phyloP scores from a whole-genome alignment of 106 monocot species.

The Platanthera zijinensis region DNA sequence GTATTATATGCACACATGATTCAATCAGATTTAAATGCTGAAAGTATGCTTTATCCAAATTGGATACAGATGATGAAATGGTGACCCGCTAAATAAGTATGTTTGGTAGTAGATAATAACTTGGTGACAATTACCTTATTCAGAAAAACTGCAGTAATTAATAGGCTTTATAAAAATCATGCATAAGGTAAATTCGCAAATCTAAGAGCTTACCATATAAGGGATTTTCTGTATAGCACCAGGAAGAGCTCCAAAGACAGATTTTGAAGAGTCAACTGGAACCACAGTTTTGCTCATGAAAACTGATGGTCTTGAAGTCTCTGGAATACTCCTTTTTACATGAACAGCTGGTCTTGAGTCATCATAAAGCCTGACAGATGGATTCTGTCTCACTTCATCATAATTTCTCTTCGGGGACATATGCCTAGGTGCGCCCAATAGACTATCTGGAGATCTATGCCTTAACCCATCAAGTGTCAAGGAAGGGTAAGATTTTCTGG shows the following conservation, averaged over 20 bases:
- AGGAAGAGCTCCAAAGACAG: slow-evolving; percentile 27
- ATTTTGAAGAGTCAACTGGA: slow-evolving; percentile 33
- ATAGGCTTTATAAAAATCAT: background rate
- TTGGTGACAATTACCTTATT: background rate
- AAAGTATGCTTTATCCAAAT: background rate
- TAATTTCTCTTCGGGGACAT: slow-evolving; percentile 37
- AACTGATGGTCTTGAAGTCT: slow-evolving; percentile 29
- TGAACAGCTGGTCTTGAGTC: slow-evolving; percentile 19
- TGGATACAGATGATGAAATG: background rate
- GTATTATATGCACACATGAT: background rate
- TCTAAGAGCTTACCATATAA: slow-evolving; percentile 26
- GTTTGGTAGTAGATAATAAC: background rate
- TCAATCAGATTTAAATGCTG: background rate
- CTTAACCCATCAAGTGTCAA: slow-evolving; percentile 28
- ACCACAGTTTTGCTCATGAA: slow-evolving; percentile 24
- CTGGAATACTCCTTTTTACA: slow-evolving; percentile 25
- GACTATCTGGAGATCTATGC: slow-evolving; percentile 56
- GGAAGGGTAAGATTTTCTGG: slow-evolving; percentile 37
- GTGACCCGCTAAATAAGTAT: background rate
- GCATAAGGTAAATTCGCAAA: background rate
- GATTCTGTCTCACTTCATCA: slow-evolving; percentile 17
- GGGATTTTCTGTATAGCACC: slow-evolving; percentile 25
- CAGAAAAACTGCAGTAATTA: background rate
- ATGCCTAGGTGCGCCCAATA: slow-evolving; percentile 34
- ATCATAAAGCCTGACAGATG: slow-evolving; percentile 38